phyloP scores from a whole-genome alignment of 2,329 filamentous ascomycete species.

The Biscogniauxia mediterranea region DNA sequence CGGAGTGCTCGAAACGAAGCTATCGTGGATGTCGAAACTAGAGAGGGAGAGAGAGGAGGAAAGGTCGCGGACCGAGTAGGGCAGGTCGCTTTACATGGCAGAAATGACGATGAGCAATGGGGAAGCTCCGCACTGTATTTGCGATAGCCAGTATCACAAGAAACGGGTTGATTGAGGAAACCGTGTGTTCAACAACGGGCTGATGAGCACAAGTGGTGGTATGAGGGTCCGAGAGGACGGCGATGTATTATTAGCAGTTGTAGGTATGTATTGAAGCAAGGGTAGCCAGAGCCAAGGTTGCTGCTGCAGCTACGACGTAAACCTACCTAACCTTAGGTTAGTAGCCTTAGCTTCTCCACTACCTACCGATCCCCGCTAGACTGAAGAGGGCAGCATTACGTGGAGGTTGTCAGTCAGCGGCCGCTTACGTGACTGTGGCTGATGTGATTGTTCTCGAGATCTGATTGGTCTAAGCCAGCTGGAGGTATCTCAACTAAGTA shows the following conservation, averaged over 20 bases:
- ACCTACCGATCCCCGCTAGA: background rate
- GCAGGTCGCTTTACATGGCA: conserved; percentile 14
- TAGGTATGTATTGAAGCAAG: no score
- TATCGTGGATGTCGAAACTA: conserved; percentile 11
- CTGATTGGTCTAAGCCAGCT: no score
- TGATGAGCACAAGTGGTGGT: background rate
- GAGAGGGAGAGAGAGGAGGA: background rate
- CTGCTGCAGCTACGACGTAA: no score
- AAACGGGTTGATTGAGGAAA: background rate
- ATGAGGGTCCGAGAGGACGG: no score
- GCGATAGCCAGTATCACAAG: background rate
- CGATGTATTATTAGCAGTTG: background rate
- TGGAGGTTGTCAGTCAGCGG: background rate
- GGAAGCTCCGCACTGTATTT: background rate
- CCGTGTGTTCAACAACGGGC: background rate
- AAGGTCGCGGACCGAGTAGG: conserved; percentile 6
- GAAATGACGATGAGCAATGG: conserved; percentile 3
- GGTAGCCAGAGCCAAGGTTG: no score
- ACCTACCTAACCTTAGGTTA: no score
- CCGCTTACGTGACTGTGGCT: background rate
- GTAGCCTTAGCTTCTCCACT: no score
- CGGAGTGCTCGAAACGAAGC: conserved; percentile 8
- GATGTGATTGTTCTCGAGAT: background rate
- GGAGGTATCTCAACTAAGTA: no score
- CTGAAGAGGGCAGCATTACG: background rate